These are phyloP conservation scores for Oemleria cerasiformis DNA, from an alignment of 306 rosid genomes.

Conservation along the genomic window DNA sequence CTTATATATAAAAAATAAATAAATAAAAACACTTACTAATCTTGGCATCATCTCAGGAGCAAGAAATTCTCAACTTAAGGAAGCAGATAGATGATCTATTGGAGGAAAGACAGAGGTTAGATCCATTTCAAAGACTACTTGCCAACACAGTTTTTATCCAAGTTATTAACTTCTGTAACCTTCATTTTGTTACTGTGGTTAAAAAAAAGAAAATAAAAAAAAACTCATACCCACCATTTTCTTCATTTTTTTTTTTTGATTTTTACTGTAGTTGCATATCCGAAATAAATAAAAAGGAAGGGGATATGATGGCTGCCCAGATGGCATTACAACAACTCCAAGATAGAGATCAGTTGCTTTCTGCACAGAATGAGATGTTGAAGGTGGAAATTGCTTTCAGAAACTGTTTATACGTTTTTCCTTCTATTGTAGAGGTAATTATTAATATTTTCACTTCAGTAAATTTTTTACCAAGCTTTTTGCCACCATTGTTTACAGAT, in stretches of 20 bases:
- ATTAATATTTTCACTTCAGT: too few species aligned
- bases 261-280: constrained; percentile 50
- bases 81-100: constrained; percentile 54
- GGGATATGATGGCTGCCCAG: constrained; percentile 51
- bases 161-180: neutral
- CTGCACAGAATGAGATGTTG: constrained; percentile 82
- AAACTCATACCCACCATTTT: neutral
- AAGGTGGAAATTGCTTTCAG: constrained; percentile 48
- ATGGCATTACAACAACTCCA: constrained; percentile 61
- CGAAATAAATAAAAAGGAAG: constrained; percentile 55
- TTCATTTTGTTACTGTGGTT: neutral
- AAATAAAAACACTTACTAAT: too few species aligned
- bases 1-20: constrained; percentile 11
- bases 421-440: too few species aligned
- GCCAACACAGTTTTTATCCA: too few species aligned
- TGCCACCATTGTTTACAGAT: too few species aligned
- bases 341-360: constrained; percentile 81
- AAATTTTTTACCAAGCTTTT: too few species aligned
- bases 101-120: constrained; percentile 83
- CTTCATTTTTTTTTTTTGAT: constrained; percentile 9
- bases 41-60: constrained; percentile 46
- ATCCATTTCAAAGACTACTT: constrained; percentile 6
- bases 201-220: neutral
- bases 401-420: too few species aligned
- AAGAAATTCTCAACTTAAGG: constrained; percentile 52